Percentiles rank a stretch among this genome's conserved stretches.
These are phyloP conservation scores for Polyporus tsugae DNA, from an alignment of 1,284 basidiomycete species.

Conservation along the genomic window DNA sequence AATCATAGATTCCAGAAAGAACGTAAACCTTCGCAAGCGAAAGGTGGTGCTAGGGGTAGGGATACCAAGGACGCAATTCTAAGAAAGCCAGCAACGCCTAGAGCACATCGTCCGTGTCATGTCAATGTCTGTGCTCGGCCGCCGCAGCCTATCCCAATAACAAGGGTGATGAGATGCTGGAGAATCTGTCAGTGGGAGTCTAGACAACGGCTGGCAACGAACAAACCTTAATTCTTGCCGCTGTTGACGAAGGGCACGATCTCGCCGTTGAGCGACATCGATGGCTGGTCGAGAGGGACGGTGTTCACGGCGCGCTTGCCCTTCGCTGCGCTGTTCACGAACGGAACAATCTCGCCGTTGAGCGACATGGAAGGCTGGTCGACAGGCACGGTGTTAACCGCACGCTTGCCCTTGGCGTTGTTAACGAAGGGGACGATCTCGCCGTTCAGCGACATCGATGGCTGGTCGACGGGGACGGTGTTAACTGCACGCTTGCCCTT, in stretches of 20 bases:
- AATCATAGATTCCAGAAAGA: conserved; percentile 36
- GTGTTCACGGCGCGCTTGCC: conserved; percentile 41
- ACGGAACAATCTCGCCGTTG: conserved; percentile 31
- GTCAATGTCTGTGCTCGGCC: conserved; percentile 11
- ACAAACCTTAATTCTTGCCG: conserved; percentile 30
- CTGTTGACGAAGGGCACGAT: conserved; percentile 36
- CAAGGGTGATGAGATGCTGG: not conserved
- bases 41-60: conserved; percentile 22
- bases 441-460: conserved; percentile 36
- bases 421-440: conserved; percentile 35
- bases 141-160: not conserved
- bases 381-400: conserved; percentile 45
- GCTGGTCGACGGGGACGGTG: conserved; percentile 44
- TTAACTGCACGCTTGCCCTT: conserved; percentile 40
- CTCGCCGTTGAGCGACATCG: conserved; percentile 35
- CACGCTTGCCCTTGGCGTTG: conserved; percentile 36
- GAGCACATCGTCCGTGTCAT: conserved; percentile 24
- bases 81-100: conserved; percentile 26
- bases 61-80: conserved; percentile 31
- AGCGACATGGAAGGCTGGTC: conserved; percentile 37
- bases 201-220: not conserved
- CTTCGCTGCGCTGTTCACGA: conserved; percentile 34
- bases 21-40: conserved; percentile 33
- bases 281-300: conserved; percentile 43
- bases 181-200: not conserved